Percentiles rank a stretch among this genome's conserved stretches.
Evolutionary conservation across 169 alveolate genomes (phyloP).

Genomic region (Sarcocystis neurona): DNA sequence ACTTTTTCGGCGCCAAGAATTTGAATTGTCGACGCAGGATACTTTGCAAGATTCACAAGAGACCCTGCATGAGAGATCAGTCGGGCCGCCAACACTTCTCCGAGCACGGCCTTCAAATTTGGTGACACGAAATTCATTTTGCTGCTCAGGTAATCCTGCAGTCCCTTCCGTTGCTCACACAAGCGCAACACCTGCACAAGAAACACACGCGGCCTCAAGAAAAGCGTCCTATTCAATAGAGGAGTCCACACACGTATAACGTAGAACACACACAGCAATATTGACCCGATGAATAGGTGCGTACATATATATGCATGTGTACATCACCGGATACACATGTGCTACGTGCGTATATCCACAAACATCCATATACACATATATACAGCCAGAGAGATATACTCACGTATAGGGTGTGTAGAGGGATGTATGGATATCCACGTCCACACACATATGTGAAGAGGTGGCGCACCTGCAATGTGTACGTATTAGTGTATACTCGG

Average conservation of each 20-base stretch:
- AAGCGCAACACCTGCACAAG: constrained; percentile 49
- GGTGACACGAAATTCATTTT: constrained; percentile 98
- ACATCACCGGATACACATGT: not conserved
- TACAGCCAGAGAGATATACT: too few species aligned
- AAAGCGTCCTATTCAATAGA: not conserved
- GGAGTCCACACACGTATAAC: not conserved
- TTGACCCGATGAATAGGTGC: too few species aligned
- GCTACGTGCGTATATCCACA: too few species aligned
- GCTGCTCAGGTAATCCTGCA: constrained; percentile 82
- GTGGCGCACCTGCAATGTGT: not conserved
- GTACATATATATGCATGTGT: too few species aligned
- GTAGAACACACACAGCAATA: too few species aligned
- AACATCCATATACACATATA: too few species aligned
- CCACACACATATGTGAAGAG: not conserved
- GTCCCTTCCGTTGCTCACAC: constrained; percentile 56
- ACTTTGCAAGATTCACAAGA: constrained; percentile 96
- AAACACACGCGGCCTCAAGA: not conserved
- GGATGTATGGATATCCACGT: not conserved
- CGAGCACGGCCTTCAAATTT: constrained; percentile 94
- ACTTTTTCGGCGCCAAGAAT: constrained; percentile 96
- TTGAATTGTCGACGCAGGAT: constrained; percentile 99
- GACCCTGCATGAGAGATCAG: constrained; percentile 99
- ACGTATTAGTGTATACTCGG: not conserved
- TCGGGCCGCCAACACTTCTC: constrained; percentile 99
- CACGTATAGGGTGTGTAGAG: too few species aligned